These are phyloP conservation scores for Orbilia quercus DNA, from an alignment of 2,329 filamentous ascomycete genomes.

Conservation along the genomic window DNA sequence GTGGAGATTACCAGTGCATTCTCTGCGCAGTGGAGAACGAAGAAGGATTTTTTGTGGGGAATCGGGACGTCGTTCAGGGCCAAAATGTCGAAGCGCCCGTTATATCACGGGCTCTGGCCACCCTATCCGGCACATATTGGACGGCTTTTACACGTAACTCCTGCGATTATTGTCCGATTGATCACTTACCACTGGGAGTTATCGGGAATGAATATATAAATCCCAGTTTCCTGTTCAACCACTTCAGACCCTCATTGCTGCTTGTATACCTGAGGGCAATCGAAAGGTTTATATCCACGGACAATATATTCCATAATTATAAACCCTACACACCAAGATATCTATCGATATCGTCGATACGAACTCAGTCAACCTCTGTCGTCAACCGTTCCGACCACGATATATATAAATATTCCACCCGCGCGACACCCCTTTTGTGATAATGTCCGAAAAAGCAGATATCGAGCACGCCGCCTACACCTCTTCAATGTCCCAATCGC, in stretches of 20 bases:
- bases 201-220: slow-evolving; percentile 4
- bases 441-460: slow-evolving; percentile 29
- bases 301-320: background rate
- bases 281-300: slow-evolving; percentile 2
- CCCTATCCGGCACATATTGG: slow-evolving; percentile 9
- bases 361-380: background rate
- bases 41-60: slow-evolving; percentile 38
- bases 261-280: background rate
- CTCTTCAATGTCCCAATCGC: slow-evolving; percentile 21
- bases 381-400: background rate
- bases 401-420: background rate
- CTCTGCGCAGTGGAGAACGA: slow-evolving; percentile 21
- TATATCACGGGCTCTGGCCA: slow-evolving; percentile 32
- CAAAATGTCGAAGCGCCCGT: slow-evolving; percentile 15
- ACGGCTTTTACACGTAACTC: slow-evolving; percentile 3
- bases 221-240: background rate
- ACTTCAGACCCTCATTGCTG: background rate
- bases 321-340: background rate
- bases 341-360: background rate
- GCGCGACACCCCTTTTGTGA: background rate
- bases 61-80: slow-evolving; percentile 25
- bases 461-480: slow-evolving; percentile 32
- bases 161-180: slow-evolving; percentile 2
- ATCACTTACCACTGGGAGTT: background rate
- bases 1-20: background rate